Conservation (phyloP, 1,284 basidiomycete genomes). For the Sporisorium iseilematis-ciliati region DNA sequence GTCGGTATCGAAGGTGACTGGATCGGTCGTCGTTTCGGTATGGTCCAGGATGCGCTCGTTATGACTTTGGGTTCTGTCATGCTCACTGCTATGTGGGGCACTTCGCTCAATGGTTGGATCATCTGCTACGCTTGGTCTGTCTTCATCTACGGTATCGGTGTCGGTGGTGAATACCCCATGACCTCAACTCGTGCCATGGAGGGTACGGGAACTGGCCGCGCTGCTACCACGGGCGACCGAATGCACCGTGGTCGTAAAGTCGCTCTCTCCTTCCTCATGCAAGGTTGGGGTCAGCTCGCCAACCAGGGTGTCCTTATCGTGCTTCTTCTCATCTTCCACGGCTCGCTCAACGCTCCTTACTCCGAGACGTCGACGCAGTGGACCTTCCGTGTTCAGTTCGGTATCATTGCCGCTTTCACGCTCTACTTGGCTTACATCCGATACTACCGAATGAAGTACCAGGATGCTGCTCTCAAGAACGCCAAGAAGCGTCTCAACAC, state of each 20-base stretch:
- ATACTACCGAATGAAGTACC: slow-evolving; percentile 72
- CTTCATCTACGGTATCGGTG: slow-evolving; percentile 73
- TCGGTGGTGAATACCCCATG: slow-evolving; percentile 75
- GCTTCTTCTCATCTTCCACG: slow-evolving; percentile 73
- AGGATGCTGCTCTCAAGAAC: slow-evolving; percentile 68
- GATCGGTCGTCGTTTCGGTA: slow-evolving; percentile 73
- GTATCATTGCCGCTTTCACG: slow-evolving; percentile 73
- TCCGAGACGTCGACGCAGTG: slow-evolving; percentile 72
- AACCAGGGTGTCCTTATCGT: slow-evolving; percentile 74
- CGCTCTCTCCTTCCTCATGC: slow-evolving; percentile 74
- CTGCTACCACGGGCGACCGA: slow-evolving; percentile 72
- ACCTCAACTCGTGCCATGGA: slow-evolving; percentile 74
- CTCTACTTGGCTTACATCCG: slow-evolving; percentile 74
- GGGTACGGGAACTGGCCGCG: slow-evolving; percentile 70
- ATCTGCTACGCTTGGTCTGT: slow-evolving; percentile 73
- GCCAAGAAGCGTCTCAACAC: slow-evolving; percentile 72
- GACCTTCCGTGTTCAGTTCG: slow-evolving; percentile 74
- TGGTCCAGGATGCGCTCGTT: slow-evolving; percentile 71
- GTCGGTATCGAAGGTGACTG: slow-evolving; percentile 75
- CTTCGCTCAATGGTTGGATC: slow-evolving; percentile 73
- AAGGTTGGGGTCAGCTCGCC: slow-evolving; percentile 74
- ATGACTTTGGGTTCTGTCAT: slow-evolving; percentile 73
- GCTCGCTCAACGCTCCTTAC: slow-evolving; percentile 70
- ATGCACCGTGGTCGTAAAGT: slow-evolving; percentile 74
- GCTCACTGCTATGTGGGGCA: slow-evolving; percentile 74